A percentile compares a stretch with the other conserved stretches of the same genome.
phyloP scores from a whole-genome alignment of 202 grass and related monocot genomes.

The Digitaria exilis region DNA sequence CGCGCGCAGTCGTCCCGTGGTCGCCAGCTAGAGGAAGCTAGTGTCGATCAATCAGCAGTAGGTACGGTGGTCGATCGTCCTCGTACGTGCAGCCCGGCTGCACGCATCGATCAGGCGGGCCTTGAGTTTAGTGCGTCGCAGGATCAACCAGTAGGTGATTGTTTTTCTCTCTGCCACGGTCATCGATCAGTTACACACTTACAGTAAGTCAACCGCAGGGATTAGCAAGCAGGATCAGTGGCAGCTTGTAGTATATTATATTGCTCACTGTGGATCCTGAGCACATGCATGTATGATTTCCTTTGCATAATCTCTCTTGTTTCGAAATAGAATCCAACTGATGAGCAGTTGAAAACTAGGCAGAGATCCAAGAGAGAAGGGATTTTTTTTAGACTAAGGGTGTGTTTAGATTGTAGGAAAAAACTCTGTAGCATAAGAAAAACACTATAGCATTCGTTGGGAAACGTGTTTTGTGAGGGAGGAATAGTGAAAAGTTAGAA shows the following conservation, averaged over 20 bases:
- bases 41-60: neutral
- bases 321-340: neutral
- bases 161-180: neutral
- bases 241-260: neutral
- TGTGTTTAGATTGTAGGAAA: too few species aligned
- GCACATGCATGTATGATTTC: neutral
- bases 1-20: slow-evolving; percentile 43
- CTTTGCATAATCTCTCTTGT: neutral
- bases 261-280: neutral
- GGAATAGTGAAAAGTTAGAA: too few species aligned
- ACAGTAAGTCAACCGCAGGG: neutral
- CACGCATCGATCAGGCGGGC: too few species aligned
- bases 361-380: too few species aligned
- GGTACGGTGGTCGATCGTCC: too few species aligned
- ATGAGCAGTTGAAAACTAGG: neutral
- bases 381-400: too few species aligned
- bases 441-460: too few species aligned
- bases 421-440: too few species aligned
- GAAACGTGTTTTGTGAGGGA: too few species aligned
- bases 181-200: neutral
- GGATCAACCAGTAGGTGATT: slow-evolving; percentile 1
- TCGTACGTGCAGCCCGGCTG: too few species aligned
- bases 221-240: neutral
- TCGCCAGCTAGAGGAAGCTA: slow-evolving; percentile 28
- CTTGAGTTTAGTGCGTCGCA: too few species aligned